phyloP scores from a whole-genome alignment of 192 early-diverging fungal species.

The Linnemannia schmuckeri region DNA sequence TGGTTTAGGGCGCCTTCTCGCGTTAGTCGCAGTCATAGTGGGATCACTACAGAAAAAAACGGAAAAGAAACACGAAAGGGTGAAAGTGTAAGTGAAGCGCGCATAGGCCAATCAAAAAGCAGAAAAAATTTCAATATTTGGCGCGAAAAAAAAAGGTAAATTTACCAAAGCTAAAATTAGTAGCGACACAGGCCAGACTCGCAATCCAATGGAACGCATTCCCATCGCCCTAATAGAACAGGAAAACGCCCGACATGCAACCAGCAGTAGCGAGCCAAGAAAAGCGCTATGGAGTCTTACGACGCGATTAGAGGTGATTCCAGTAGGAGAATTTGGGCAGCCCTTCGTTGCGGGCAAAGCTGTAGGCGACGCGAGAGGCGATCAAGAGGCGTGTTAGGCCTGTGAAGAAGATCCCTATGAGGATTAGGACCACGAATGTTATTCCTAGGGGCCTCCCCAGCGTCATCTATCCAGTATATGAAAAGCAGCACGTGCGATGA shows the following conservation, averaged over 20 bases:
- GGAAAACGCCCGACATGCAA: conserved; percentile 47
- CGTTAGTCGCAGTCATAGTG: conserved; percentile 37
- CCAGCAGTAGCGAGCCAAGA: conserved; percentile 33
- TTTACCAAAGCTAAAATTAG: conserved; percentile 48
- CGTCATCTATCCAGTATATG: conserved; percentile 4
- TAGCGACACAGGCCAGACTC: conserved; percentile 40
- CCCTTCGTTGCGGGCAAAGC: conserved; percentile 40
- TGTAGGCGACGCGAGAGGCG: conserved; percentile 27
- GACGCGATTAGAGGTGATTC: conserved; percentile 36
- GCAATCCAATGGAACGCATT: conserved; percentile 52
- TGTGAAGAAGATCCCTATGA: conserved; percentile 27
- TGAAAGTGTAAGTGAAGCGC: background rate
- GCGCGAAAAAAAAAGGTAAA: background rate
- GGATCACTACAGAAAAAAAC: conserved; percentile 8
- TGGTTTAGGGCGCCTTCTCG: conserved; percentile 17
- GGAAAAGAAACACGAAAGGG: background rate
- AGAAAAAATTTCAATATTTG: background rate
- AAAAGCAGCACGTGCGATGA: too few species aligned
- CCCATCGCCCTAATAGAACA: conserved; percentile 47
- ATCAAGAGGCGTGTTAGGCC: conserved; percentile 32
- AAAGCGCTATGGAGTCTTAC: conserved; percentile 39
- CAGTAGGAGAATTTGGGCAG: conserved; percentile 44
- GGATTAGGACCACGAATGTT: conserved; percentile 16
- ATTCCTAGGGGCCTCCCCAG: conserved; percentile 12
- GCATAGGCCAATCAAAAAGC: background rate